Base-by-base conservation (phyloP, 768 basidiomycete genomes). In the Leccinum truebloodii region DNA sequence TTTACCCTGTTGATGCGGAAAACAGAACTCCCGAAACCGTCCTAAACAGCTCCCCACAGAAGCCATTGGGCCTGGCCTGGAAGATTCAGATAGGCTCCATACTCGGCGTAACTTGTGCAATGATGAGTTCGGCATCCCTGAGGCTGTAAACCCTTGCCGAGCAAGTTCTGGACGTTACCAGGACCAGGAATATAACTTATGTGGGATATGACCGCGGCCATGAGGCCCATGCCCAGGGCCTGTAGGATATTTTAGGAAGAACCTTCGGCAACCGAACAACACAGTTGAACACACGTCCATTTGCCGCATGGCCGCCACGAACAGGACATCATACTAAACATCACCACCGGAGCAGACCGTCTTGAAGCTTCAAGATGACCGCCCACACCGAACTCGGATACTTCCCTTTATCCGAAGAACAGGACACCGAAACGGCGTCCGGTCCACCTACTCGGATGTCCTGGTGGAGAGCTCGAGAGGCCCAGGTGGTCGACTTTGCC, bases 401-500 rank as follows among this genome's bases (percentile, higher is more conserved):
- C 50, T 16, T 61, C 16, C 51, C 41, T 8, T 14, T 53, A 26
- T 52, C 56, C 12, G 57, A 61, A 53, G 57, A 39, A 4, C 52
- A 53, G 20, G 35, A 53, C 16, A 12, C 41, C 20, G 14, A 20
- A 22, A 20, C 13, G 24, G 34, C 26, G n/a, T 24, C 10, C 52
- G 7, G 41, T 44, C 41, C 55, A 6, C 35, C 26, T 16, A 39
- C 5, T 6, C 4, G 35, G 28, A 49, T 12, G 16, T 30, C 32
- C 12, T n/a, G 32, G 48, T 48, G 52, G 54, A 8, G 26, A 30
- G 6, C 14, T 26, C 20, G 10, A 55, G 51, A 37, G 34, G 14
- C 44, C 6, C 28, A 54, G 16, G 32, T 62, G 4, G 37, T 41
- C 2, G 34, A 37, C 22, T 63, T 69, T 35, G 41, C 73, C 24